phyloP scores from a whole-genome alignment of 768 basidiomycete species.

The Tremella mesenterica region DNA sequence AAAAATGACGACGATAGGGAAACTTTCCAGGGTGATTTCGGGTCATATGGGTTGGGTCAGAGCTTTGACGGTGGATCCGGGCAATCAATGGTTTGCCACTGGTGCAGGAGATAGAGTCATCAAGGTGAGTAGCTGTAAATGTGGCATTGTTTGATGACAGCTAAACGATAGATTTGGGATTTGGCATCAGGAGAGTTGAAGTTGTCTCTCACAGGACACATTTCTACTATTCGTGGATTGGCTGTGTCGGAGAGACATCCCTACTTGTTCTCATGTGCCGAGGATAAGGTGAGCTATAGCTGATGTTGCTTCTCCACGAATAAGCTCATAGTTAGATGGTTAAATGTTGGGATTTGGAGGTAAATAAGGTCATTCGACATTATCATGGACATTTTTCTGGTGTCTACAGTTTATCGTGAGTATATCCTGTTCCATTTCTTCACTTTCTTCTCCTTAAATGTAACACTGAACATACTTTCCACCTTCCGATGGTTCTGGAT shows the following conservation, averaged over 20 bases:
- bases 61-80: constrained; percentile 90
- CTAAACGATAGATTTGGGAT: too few relatives aligned
- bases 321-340: constrained; percentile 64
- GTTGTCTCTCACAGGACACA: constrained; percentile 93
- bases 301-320: not conserved
- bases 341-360: constrained; percentile 98
- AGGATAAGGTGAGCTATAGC: constrained; percentile 70
- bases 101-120: constrained; percentile 97
- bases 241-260: constrained; percentile 89
- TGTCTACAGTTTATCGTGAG: constrained; percentile 71
- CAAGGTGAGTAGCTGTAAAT: constrained; percentile 49
- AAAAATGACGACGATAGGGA: constrained; percentile 51
- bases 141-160: constrained; percentile 19
- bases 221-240: constrained; percentile 87
- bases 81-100: constrained; percentile 96
- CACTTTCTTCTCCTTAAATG: constrained; percentile 75
- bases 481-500: too few relatives aligned
- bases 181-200: constrained; percentile 93
- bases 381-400: constrained; percentile 98
- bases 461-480: constrained; percentile 21
- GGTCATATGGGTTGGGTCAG: constrained; percentile 98
- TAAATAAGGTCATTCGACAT: constrained; percentile 97
- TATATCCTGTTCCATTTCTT: constrained; percentile 73
- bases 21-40: constrained; percentile 89
- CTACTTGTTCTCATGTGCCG: constrained; percentile 92